Evolutionary conservation across 2,329 filamentous ascomycete species (phyloP), one percentile per base, ranked within the genome.

Genomic region (Penicillium concentricum): DNA sequence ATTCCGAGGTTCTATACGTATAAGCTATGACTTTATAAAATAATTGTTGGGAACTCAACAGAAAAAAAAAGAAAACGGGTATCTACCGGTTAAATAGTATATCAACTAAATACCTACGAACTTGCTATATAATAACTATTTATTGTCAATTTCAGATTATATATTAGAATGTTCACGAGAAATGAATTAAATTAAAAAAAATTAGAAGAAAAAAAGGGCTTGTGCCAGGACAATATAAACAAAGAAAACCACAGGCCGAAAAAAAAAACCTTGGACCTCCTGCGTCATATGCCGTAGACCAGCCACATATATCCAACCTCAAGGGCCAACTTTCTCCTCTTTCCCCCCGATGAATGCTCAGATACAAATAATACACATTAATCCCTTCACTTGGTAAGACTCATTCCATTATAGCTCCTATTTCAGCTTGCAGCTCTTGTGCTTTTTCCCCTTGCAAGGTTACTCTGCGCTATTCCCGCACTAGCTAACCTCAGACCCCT

Each of bases 21-120:
- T 12, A 44, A 46, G 28, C 43, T 32, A 45, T 45, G 43, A 44
- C 15, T 32, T 28, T n/a, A 7, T 22, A 9, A 18, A 34, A 22
- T 18, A 45, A 28, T 18, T 61, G 66, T 68, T 68, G 68, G 66
- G 68, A 54, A 59, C 67, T 65, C 69, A 71, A 71, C 68, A 66
- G 59, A 65, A 68, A 28, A 30, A 30, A 32, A 68, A 13, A 28
- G 43, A 32, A 20, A 60, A 57, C 56, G 8, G 32, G 59, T 54
- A 60, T 64, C 63, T 57, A 48, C 51, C 54, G 45, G 37, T 52
- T 52, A 56, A 56, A 58, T 26, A 54, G 18, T 7, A n/a, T n/a
- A 13, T 39, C 30, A 32, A 22, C 18, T 20, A 8, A 24, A 16
- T 20, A 35, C 4, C 5, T 28, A 28, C 9, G 28, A 32, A 32